Evolutionary conservation across 2,329 filamentous ascomycete genomes (phyloP), one percentile per base, ranked within the genome.

Genomic region (Aspergillus sp.): DNA sequence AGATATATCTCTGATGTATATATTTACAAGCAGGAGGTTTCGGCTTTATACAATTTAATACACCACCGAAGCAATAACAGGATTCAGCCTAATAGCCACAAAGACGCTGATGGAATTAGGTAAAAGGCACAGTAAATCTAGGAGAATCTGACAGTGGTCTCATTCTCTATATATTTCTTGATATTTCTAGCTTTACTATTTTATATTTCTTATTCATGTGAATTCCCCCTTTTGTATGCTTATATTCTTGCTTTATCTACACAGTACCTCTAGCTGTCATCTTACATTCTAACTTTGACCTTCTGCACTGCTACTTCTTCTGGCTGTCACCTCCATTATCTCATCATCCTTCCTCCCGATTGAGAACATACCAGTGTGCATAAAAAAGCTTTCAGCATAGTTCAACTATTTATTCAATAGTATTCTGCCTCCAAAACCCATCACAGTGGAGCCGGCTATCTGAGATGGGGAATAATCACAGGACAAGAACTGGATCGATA

Each of bases 401-500:
- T 70, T 70, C 64, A 60, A 66, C 62, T 28, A 38, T 56, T 30
- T 54, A 47, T n/a, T 48, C 39, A 54, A 52, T 58, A 59, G 52
- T 56, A 38, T 45, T 48, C 30, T 55, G 39, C 19, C 15, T 30
- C 28, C 28, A 30, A 30, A 30, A 8, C 28, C 39, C 25, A 51
- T 48, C 38, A 48, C 32, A 43, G 45, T 52, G 28, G 28, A 53
- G 43, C 25, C 64, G 61, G 73, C 71, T 74, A 72, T 75, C 72
- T 75, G 70, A 75, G 71, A 67, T 57, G 13, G 56, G 48, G 68
- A 67, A 70, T 65, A 59, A 67, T 70, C 66, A 55, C 55, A 53
- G 63, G 58, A 43, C 63, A 1, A 30, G 41, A 45, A 54, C 32
- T 13, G 63, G 72, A 75, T 74, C 64, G 41, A 59, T 73, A 67